Evolutionary conservation across 371 early-diverging fungal genomes (phyloP).

Genomic region (Apophysomyces elegans): DNA sequence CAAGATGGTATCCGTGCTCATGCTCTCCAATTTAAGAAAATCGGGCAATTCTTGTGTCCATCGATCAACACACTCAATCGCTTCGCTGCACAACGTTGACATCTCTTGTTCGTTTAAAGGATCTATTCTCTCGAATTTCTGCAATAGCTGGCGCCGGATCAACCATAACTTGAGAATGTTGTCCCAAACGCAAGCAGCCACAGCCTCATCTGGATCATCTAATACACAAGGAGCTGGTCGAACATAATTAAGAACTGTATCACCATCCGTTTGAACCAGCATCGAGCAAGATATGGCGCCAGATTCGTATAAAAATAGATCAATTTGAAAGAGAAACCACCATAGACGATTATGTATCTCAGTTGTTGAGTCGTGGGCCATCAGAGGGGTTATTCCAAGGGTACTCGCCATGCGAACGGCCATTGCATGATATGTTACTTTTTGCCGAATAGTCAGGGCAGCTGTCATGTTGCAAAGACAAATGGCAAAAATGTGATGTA

Average conservation of each 20-base stretch:
- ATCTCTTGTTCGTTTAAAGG: conserved; percentile 3
- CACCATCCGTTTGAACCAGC: conserved; percentile 25
- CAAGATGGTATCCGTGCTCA: conserved; percentile 13
- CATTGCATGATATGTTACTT: conserved; percentile 30
- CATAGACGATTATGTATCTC: conserved; percentile 33
- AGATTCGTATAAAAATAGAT: conserved; percentile 33
- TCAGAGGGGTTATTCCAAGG: conserved; percentile 22
- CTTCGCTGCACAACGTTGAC: conserved; percentile 6
- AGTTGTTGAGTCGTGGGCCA: conserved; percentile 3
- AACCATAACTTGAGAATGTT: conserved; percentile 33
- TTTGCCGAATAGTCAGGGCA: conserved; percentile 24
- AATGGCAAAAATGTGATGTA: conserved; percentile 29
- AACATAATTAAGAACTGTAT: conserved; percentile 16
- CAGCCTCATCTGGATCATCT: conserved; percentile 30
- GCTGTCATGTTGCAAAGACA: conserved; percentile 34
- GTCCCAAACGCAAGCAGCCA: conserved; percentile 29
- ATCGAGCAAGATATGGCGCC: conserved; percentile 29
- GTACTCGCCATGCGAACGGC: conserved; percentile 36
- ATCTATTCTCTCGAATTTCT: conserved; percentile 23
- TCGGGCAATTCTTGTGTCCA: conserved; percentile 24
- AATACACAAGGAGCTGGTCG: conserved; percentile 32
- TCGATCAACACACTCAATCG: conserved; percentile 16
- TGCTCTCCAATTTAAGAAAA: conserved; percentile 16
- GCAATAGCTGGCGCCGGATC: conserved; percentile 23
- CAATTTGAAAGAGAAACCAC: conserved; percentile 43